These are phyloP conservation scores for Tolypocladium tropicale DNA, from an alignment of 2,329 filamentous ascomycete genomes.

Conservation along the genomic window DNA sequence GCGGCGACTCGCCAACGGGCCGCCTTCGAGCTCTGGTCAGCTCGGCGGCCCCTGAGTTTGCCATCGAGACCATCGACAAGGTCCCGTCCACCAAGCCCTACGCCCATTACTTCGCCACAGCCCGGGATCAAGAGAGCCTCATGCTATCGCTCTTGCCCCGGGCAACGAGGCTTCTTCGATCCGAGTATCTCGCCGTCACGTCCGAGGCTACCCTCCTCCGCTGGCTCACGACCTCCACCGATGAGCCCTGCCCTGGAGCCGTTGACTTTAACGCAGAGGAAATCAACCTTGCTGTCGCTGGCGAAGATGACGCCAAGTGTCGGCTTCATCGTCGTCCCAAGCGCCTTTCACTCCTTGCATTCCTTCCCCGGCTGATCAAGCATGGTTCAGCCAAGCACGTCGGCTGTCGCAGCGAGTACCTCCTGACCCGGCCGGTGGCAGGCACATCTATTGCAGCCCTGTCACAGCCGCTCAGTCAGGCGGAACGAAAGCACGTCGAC, in stretches of 20 bases:
- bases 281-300: neutral
- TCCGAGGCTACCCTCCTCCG: slow-evolving; percentile 34
- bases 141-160: slow-evolving; percentile 32
- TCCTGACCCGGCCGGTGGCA: slow-evolving; percentile 26
- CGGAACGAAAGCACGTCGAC: slow-evolving; percentile 28
- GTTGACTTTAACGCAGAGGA: neutral
- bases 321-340: neutral
- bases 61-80: slow-evolving; percentile 13
- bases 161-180: slow-evolving; percentile 33
- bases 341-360: slow-evolving; percentile 13
- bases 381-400: slow-evolving; percentile 20
- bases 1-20: slow-evolving; percentile 11
- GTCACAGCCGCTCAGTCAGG: slow-evolving; percentile 17
- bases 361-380: slow-evolving; percentile 29
- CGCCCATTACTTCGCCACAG: slow-evolving; percentile 30
- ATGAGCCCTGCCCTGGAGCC: neutral
- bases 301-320: neutral
- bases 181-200: slow-evolving; percentile 31
- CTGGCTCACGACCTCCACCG: slow-evolving; percentile 26
- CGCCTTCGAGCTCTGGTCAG: slow-evolving; percentile 14
- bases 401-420: slow-evolving; percentile 26
- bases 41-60: slow-evolving; percentile 12
- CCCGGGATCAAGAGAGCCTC: slow-evolving; percentile 29
- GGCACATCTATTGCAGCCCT: slow-evolving; percentile 29
- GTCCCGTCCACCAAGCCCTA: slow-evolving; percentile 27